These are phyloP conservation scores for Wickerhamiella sergipiensis DNA, from an alignment of 805 yeast genomes.

Conservation along the genomic window DNA sequence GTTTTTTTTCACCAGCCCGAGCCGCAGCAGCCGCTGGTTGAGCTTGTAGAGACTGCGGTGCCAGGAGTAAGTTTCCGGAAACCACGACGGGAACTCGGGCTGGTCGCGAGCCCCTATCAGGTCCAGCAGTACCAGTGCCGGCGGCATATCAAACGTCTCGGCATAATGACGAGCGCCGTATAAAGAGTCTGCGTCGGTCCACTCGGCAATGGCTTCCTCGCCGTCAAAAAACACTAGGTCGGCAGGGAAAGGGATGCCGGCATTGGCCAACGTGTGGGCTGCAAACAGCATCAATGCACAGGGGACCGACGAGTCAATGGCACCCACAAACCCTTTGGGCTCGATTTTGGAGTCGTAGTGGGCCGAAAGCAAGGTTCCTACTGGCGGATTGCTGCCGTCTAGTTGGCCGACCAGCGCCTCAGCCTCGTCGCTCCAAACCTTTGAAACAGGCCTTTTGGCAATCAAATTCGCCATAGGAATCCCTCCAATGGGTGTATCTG, in stretches of 20 bases:
- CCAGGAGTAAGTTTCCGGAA: slow-evolving; percentile 27
- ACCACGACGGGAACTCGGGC: slow-evolving; percentile 31
- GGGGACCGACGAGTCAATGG: slow-evolving; percentile 45
- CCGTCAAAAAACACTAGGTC: slow-evolving; percentile 44
- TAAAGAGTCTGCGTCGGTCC: slow-evolving; percentile 39
- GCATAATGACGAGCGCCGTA: slow-evolving; percentile 45
- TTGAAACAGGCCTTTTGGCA: slow-evolving; percentile 1
- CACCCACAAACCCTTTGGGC: slow-evolving; percentile 47
- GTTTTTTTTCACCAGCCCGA: slow-evolving; percentile 5
- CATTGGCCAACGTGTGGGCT: slow-evolving; percentile 21
- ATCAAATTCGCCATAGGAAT: slow-evolving; percentile 23
- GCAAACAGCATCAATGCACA: slow-evolving; percentile 38
- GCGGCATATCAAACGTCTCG: slow-evolving; percentile 29
- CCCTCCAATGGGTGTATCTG: slow-evolving; percentile 28
- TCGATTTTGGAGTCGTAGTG: slow-evolving; percentile 40
- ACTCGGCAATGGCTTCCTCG: slow-evolving; percentile 43
- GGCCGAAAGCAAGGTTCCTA: slow-evolving; percentile 32
- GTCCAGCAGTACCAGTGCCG: slow-evolving; percentile 36
- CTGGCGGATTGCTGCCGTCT: slow-evolving; percentile 10
- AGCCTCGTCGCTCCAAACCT: not conserved
- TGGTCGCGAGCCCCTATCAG: slow-evolving; percentile 31
- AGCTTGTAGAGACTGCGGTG: slow-evolving; percentile 27
- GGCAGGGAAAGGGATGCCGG: slow-evolving; percentile 20
- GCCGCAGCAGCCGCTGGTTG: slow-evolving; percentile 22
- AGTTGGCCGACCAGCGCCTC: not conserved